Evolutionary conservation across 345 rosid genomes (phyloP), one percentile per base, ranked within the genome.

Genomic region (Populus euphratica): DNA sequence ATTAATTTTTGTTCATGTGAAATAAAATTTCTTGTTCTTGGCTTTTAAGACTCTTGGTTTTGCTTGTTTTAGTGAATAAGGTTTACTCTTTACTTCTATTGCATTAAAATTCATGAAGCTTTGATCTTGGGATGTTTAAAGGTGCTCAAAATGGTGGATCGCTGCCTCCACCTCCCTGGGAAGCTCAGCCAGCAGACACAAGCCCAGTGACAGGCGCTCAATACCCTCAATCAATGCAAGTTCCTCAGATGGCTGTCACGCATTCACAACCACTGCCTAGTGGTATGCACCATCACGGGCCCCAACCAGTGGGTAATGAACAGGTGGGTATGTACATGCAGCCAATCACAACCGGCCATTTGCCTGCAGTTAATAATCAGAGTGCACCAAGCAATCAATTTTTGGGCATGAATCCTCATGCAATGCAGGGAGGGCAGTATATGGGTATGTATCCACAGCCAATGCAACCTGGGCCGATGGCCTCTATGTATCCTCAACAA

Each of bases 161-260:
- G 38, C 87, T 95, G 39, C 99, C 99, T 64, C 96, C 93, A 17
- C 98, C 99, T 27, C 99, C 99, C 2, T 95, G 99, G 99, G 99
- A 95, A 85, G 91, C 93, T 84, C 96, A 88, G 81, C 82, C 88
- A 70, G 89, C 86, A 62, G 96, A 93, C 76, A 75, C 78, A 66
- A 87, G 88, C 80, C 88, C 88, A 20, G 83, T 80, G 64, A 80
- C 86, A 27, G 92, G 85, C 74, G 20, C 87, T 75, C 98, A 87
- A 47, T 90, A 89, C 81, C 85, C 94, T 70, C 92, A 81, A 72
- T 84, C 84, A 79, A 81, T 86, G 90, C 94, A 91, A 82, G 80
- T 80, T 2, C 69, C 90, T 62, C 97, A 88, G 80, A 86, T 80
- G 35, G 52, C 86, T 77, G 81, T 74, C 31, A 76, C 91, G 23